Conservation (phyloP, 179 eudicot species). For the Gypsophila paniculata region DNA sequence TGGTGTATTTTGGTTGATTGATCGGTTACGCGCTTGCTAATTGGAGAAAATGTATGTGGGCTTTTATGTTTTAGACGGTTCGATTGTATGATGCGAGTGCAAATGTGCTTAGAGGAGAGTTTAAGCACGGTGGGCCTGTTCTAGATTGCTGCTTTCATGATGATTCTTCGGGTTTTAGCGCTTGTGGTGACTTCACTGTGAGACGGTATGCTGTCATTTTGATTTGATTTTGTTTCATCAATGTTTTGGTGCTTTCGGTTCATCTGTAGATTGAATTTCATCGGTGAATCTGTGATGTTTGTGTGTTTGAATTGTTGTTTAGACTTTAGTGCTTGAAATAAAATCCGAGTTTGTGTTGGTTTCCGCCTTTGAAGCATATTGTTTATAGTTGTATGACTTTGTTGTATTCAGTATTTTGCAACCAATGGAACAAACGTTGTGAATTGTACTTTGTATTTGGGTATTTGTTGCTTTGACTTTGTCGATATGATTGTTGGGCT, state of each 20-base stretch:
- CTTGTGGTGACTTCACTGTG: slow-evolving; percentile 69
- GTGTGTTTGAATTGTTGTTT: too few species aligned
- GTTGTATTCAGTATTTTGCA: not conserved
- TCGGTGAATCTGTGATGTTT: too few species aligned
- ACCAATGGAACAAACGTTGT: not conserved
- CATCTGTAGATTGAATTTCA: too few species aligned
- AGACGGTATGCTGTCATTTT: slow-evolving; percentile 45
- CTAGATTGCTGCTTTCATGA: slow-evolving; percentile 93
- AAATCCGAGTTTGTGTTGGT: too few species aligned
- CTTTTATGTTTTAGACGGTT: slow-evolving; percentile 46
- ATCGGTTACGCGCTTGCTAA: not conserved
- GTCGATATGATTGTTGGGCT: not conserved
- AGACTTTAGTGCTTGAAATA: too few species aligned
- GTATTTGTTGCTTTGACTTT: not conserved
- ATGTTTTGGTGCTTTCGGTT: too few species aligned
- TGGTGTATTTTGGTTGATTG: too few species aligned
- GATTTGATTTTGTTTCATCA: not conserved
- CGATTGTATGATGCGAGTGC: slow-evolving; percentile 86
- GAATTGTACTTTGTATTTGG: not conserved
- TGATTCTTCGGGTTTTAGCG: slow-evolving; percentile 86
- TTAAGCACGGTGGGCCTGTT: slow-evolving; percentile 81
- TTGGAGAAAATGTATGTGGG: not conserved
- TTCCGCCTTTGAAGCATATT: not conserved
- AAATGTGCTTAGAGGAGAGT: slow-evolving; percentile 76
- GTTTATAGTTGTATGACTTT: not conserved